Evolutionary conservation across 2,329 filamentous ascomycete species (phyloP).

Genomic region (Diaporthe sp.): DNA sequence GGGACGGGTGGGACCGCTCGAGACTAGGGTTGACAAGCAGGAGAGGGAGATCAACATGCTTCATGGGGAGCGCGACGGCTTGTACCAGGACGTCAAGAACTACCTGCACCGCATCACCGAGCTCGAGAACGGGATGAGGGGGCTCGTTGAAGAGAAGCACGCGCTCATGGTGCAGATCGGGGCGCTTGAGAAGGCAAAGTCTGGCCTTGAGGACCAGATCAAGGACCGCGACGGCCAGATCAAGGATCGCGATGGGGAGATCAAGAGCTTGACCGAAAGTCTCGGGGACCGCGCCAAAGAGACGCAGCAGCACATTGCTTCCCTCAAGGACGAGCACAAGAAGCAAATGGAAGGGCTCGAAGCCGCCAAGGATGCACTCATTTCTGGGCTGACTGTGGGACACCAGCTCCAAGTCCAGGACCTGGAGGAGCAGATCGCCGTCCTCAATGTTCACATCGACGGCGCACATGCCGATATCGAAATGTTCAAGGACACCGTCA

Average conservation of each 20-base stretch:
- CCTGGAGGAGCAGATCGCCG: constrained; percentile 36
- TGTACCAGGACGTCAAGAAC: constrained; percentile 38
- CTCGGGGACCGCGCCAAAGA: constrained; percentile 37
- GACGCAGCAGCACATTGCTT: constrained; percentile 32
- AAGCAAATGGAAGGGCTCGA: constrained; percentile 36
- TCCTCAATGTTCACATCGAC: constrained; percentile 39
- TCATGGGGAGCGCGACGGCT: constrained; percentile 32
- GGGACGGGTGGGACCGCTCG: constrained; percentile 42
- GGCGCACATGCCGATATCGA: constrained; percentile 37
- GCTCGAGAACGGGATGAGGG: constrained; percentile 41
- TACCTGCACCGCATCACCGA: constrained; percentile 43
- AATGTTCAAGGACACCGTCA: constrained; percentile 31
- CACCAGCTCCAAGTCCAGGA: constrained; percentile 33
- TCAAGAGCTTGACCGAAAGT: constrained; percentile 20
- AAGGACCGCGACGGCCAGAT: constrained; percentile 35
- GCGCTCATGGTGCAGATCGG: constrained; percentile 38
- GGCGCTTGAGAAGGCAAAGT: constrained; percentile 41
- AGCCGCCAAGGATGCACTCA: constrained; percentile 20
- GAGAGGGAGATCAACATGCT: constrained; percentile 38
- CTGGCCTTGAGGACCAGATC: constrained; percentile 12
- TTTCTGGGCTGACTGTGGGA: constrained; percentile 24
- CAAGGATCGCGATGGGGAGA: constrained; percentile 32
- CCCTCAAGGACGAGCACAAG: constrained; percentile 36
- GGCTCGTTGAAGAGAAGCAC: constrained; percentile 39
- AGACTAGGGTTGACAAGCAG: constrained; percentile 42